phyloP scores from a whole-genome alignment of 257 asterid genomes.

The Penstemon barbatus region DNA sequence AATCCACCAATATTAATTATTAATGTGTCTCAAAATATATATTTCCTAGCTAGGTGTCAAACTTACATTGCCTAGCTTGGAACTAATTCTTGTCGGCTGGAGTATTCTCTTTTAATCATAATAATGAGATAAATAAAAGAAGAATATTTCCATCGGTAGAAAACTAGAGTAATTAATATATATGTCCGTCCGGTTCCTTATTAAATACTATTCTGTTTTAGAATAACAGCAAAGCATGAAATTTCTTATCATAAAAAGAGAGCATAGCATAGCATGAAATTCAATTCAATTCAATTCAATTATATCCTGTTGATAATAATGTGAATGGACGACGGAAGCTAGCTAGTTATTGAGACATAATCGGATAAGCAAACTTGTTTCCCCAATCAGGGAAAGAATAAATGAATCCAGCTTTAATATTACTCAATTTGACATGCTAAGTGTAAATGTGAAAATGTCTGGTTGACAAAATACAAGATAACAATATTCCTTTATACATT shows the following conservation, averaged over 20 bases:
- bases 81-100: too few species aligned
- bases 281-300: background rate
- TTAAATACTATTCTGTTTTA: too few species aligned
- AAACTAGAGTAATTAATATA: too few species aligned
- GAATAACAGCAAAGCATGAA: background rate
- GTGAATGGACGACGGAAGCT: background rate
- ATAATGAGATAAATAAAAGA: too few species aligned
- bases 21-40: too few species aligned
- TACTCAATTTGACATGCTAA: conserved; percentile 4
- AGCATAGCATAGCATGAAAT: conserved; percentile 9
- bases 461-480: background rate
- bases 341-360: background rate
- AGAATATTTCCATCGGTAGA: too few species aligned
- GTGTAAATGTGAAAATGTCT: conserved; percentile 6
- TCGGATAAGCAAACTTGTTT: conserved; percentile 10
- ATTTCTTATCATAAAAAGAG: too few species aligned
- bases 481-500: background rate
- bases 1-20: too few species aligned
- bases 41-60: too few species aligned
- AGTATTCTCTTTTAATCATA: too few species aligned
- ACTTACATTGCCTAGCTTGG: too few species aligned
- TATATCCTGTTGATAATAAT: background rate
- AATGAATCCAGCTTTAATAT: conserved; percentile 20
- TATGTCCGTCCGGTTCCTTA: too few species aligned
- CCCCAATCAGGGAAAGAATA: conserved; percentile 23